phyloP scores from a whole-genome alignment of 352 stramenopile species.

The Phytophthora pistaciae region DNA sequence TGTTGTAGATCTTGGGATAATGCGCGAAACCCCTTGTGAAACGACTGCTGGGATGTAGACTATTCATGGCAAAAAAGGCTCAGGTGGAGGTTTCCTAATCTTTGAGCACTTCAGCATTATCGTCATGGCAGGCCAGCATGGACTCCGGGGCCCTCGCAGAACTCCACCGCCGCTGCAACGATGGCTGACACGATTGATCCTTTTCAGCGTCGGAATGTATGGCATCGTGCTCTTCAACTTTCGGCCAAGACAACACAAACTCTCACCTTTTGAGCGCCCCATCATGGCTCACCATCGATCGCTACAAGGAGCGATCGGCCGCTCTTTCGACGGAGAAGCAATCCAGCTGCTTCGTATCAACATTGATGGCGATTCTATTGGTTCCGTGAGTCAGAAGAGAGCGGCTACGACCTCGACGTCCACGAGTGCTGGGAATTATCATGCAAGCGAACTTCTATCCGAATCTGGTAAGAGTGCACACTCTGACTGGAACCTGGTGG shows the following conservation, averaged over 20 bases:
- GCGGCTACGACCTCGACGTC: not conserved
- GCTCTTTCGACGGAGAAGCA: not conserved
- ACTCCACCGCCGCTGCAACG: conserved; percentile 8
- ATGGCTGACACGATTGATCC: conserved; percentile 15
- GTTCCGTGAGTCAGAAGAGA: not conserved
- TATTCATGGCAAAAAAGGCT: not conserved
- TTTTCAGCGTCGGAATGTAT: conserved; percentile 23
- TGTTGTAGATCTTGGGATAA: too few relatives aligned
- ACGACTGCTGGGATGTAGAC: not conserved
- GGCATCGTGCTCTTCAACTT: conserved; percentile 17
- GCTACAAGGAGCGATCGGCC: not conserved
- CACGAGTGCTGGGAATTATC: not conserved
- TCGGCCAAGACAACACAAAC: not conserved
- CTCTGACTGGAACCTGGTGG: not conserved
- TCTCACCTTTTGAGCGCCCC: not conserved
- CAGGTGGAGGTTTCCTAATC: too few relatives aligned
- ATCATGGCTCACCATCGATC: conserved; percentile 1
- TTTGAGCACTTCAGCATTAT: not conserved
- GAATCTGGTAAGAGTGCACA: not conserved
- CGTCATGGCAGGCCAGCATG: conserved; percentile 1
- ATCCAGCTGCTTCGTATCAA: conserved; percentile 20
- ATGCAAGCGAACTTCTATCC: not conserved
- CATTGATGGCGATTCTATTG: not conserved
- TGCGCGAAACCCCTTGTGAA: too few relatives aligned
- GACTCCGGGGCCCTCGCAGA: not conserved